Evolutionary conservation across 176 grass and related monocot genomes (phyloP).

Genomic region (Carex myosuroides): DNA sequence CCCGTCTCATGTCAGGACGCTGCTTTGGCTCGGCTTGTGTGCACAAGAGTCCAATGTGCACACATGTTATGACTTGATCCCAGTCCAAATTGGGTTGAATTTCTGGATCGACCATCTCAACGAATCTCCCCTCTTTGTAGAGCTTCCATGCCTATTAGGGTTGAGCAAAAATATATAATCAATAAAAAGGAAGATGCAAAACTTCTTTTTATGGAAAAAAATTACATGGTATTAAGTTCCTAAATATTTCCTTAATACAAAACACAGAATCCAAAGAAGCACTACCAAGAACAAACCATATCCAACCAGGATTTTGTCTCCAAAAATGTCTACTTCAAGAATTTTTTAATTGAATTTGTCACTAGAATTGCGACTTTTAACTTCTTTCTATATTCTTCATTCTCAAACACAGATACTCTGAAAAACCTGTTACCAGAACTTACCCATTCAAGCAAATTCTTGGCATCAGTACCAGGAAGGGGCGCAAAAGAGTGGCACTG

Average conservation of each 20-base stretch:
- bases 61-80: constrained; percentile 34
- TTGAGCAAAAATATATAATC: not conserved
- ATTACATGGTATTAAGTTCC: not conserved
- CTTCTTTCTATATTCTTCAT: not conserved
- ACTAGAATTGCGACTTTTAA: not conserved
- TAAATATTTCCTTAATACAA: not conserved
- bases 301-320: not conserved
- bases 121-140: constrained; percentile 17
- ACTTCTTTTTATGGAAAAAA: not conserved
- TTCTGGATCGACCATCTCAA: constrained; percentile 33
- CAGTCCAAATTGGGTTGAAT: constrained; percentile 17
- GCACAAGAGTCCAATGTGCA: constrained; percentile 40
- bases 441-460: constrained; percentile 45
- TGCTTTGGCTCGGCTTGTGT: constrained; percentile 27
- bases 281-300: not conserved
- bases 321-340: not conserved
- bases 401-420: not conserved
- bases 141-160: constrained; percentile 42
- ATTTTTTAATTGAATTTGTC: not conserved
- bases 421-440: not conserved
- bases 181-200: not conserved
- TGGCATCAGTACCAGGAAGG: constrained; percentile 11
- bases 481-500: constrained; percentile 16
- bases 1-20: constrained; percentile 36
- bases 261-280: not conserved